phyloP scores from a whole-genome alignment of 768 basidiomycete genomes.

The Panaeolus cyanescens region DNA sequence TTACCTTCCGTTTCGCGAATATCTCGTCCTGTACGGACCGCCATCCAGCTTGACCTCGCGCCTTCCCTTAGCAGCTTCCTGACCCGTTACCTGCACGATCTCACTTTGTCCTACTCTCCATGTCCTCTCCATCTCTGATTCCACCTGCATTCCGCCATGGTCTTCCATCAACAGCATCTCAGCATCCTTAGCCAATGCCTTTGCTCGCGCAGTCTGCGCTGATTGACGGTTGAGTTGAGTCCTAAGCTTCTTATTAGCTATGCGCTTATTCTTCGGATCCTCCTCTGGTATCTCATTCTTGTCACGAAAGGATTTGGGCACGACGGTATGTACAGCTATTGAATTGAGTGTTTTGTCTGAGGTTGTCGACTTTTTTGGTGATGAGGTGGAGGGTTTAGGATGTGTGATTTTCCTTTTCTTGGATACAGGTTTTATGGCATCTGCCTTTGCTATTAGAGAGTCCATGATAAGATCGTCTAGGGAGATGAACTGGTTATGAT shows the following conservation, averaged over 20 bases:
- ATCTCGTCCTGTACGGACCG: slow-evolving; percentile 82
- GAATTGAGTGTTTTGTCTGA: slow-evolving; percentile 60
- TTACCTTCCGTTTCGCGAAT: slow-evolving; percentile 89
- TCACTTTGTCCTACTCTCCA: slow-evolving; percentile 88
- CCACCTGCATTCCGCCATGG: slow-evolving; percentile 71
- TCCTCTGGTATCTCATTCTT: slow-evolving; percentile 47
- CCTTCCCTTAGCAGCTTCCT: slow-evolving; percentile 75
- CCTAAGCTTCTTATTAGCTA: slow-evolving; percentile 78
- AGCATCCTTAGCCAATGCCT: slow-evolving; percentile 66
- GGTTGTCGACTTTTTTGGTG: slow-evolving; percentile 25
- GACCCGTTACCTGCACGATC: slow-evolving; percentile 63
- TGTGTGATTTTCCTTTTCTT: slow-evolving; percentile 44
- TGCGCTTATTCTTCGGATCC: slow-evolving; percentile 54
- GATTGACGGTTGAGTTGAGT: slow-evolving; percentile 65
- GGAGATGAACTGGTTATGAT: background rate
- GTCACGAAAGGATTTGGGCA: slow-evolving; percentile 71
- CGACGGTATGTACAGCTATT: slow-evolving; percentile 54
- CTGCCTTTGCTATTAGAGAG: slow-evolving; percentile 69
- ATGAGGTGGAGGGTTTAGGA: slow-evolving; percentile 17
- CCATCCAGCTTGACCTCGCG: slow-evolving; percentile 83
- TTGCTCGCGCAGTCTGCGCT: slow-evolving; percentile 60
- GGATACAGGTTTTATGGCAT: slow-evolving; percentile 50
- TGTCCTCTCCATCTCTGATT: slow-evolving; percentile 82
- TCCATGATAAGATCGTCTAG: slow-evolving; percentile 50
- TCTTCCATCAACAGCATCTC: slow-evolving; percentile 72